phyloP scores from a whole-genome alignment of 345 rosid genomes.

The Eucalyptus erythrocorys region DNA sequence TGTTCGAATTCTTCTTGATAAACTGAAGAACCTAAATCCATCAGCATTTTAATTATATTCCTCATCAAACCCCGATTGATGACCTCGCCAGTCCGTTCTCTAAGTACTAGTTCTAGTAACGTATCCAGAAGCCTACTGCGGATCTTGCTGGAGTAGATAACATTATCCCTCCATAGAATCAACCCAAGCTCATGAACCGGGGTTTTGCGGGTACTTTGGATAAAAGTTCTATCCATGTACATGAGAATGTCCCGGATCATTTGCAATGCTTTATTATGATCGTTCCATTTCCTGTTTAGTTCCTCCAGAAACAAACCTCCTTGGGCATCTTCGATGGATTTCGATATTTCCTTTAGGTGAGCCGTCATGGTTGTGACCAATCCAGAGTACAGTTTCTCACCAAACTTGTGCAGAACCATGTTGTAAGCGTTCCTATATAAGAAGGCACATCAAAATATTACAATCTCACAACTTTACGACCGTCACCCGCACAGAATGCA shows the following conservation, averaged over 20 bases:
- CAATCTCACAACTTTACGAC: background rate
- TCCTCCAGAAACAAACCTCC: slow-evolving; percentile 89
- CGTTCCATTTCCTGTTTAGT: slow-evolving; percentile 94
- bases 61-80: slow-evolving; percentile 91
- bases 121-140: slow-evolving; percentile 65
- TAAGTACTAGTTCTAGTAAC: slow-evolving; percentile 72
- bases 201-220: slow-evolving; percentile 65
- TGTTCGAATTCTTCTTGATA: slow-evolving; percentile 97
- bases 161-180: slow-evolving; percentile 86
- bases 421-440: slow-evolving; percentile 85
- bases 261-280: slow-evolving; percentile 93
- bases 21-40: slow-evolving; percentile 88
- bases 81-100: slow-evolving; percentile 86
- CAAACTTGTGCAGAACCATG: slow-evolving; percentile 97
- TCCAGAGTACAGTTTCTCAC: slow-evolving; percentile 79
- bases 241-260: slow-evolving; percentile 97
- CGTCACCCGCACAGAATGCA: background rate
- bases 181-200: slow-evolving; percentile 94
- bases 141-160: slow-evolving; percentile 62
- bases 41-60: slow-evolving; percentile 84
- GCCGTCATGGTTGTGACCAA: slow-evolving; percentile 80
- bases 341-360: slow-evolving; percentile 76
- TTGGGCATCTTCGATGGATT: slow-evolving; percentile 78
- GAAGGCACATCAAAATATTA: background rate
- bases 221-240: slow-evolving; percentile 97